A percentile compares a stretch with the other conserved stretches of the same genome.
Conservation (phyloP, 2,329 filamentous ascomycete species). For the Davidsoniella australis region DNA sequence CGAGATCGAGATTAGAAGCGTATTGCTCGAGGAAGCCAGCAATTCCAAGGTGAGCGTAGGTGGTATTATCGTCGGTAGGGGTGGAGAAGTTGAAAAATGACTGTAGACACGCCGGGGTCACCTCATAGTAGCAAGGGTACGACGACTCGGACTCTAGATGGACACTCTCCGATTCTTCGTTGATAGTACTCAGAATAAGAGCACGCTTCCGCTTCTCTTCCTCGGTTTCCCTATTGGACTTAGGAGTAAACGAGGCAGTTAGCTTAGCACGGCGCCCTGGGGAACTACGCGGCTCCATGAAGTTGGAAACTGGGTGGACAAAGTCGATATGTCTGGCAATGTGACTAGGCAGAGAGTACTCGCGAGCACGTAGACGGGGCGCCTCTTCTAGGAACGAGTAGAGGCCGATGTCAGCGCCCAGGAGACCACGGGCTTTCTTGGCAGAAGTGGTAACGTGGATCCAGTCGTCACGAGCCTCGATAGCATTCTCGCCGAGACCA, state of each 20-base stretch:
- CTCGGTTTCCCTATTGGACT: constrained; percentile 13
- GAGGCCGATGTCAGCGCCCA: constrained; percentile 23
- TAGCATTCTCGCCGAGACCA: constrained; percentile 19
- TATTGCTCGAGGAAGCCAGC: constrained; percentile 34
- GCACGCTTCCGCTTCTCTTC: constrained; percentile 9
- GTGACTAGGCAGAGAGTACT: constrained; percentile 27
- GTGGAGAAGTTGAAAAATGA: constrained; percentile 30
- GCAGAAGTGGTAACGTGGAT: constrained; percentile 27
- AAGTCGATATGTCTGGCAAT: constrained; percentile 26
- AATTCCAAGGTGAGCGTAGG: constrained; percentile 24
- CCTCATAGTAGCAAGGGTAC: constrained; percentile 19
- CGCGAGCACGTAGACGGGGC: constrained; percentile 26
- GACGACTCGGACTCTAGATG: constrained; percentile 1
- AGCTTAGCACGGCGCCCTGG: background rate
- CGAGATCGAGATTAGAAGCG: constrained; percentile 26
- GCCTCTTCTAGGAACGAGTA: constrained; percentile 24
- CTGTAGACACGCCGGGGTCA: constrained; percentile 25
- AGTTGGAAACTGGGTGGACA: constrained; percentile 31
- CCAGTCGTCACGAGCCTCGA: constrained; percentile 23
- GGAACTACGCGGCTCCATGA: constrained; percentile 24
- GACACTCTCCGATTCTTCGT: constrained; percentile 13
- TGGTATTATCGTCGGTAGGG: constrained; percentile 13
- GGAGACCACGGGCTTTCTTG: constrained; percentile 22
- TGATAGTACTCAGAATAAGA: constrained; percentile 13
- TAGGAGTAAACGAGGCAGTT: constrained; percentile 16